phyloP scores from a whole-genome alignment of 371 early-diverging fungal species.

The Coemansia sp. region DNA sequence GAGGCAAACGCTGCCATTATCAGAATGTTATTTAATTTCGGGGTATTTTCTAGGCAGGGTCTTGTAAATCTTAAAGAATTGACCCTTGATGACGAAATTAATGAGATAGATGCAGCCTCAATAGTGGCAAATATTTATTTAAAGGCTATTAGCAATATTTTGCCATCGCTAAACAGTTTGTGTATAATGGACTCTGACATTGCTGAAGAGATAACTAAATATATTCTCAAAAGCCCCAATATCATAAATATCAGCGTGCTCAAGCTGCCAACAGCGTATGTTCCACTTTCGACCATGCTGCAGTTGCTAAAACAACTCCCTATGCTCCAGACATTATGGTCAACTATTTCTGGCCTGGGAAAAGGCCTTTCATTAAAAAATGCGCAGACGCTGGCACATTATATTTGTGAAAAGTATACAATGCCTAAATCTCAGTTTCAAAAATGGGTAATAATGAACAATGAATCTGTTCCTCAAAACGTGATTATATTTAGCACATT shows the following conservation, averaged over 20 bases:
- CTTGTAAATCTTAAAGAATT: background rate
- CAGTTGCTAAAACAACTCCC: background rate
- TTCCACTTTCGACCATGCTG: background rate
- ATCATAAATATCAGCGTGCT: background rate
- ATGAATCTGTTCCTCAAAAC: background rate
- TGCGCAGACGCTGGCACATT: background rate
- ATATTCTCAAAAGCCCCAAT: background rate
- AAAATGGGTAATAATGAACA: background rate
- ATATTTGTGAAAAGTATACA: background rate
- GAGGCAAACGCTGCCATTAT: background rate
- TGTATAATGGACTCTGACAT: conserved; percentile 1
- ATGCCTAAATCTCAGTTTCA: conserved; percentile 1
- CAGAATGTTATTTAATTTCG: background rate
- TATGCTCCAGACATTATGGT: background rate
- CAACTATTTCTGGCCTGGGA: background rate
- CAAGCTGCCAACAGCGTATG: background rate
- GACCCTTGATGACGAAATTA: background rate
- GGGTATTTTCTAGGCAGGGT: background rate
- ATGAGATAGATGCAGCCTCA: background rate
- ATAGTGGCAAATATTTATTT: background rate
- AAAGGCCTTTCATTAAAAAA: background rate
- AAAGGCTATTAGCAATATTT: background rate
- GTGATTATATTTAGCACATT: background rate
- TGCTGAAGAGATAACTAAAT: background rate
- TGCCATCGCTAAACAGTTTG: background rate